Evolutionary conservation across 352 stramenopile genomes (phyloP), one percentile per base, ranked within the genome.

Genomic region (Phytophthora brassicae): DNA sequence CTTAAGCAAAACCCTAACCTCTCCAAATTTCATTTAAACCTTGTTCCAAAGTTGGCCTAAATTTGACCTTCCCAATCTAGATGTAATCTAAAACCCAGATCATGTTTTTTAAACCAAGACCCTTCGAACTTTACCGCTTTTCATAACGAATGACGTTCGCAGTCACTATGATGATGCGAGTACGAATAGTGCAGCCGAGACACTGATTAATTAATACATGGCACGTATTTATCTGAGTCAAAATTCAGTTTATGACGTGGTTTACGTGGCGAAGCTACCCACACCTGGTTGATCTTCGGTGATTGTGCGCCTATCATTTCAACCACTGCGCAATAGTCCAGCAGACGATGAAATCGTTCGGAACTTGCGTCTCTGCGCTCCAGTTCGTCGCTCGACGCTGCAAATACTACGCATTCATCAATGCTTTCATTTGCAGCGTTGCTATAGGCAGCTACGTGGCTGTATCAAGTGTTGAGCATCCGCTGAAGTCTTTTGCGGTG

Each of bases 401-500:
- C 66, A 92, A 90, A 74, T 94, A 86, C 68, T 94, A 94, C 72
- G 47, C 66, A 16, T 45, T 94, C 54, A 89, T 94, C 68, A 94
- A 94, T 56, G 71, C 75, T 16, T 94, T 94, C 68, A 92, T 91
- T 61, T 88, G 70, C 56, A 72, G 68, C 33, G 66, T 94, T 31
- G 77, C 63, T 5, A 20, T 74, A 12, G 46, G 39, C 11, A 86
- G 74, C 58, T 70, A 67, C 41, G 22, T 42, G 20, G 39, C 79
- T 52, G 43, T 67, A 14, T 38, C 45, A 8, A 20, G 35, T 35
- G 31, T 4, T 20, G 42, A 57, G 38, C 56, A 44, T 52, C 49
- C 45, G 22, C 16, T n/a, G 9, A 28, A 43, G 11, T 20, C 60
- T 13, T 12, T 31, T 19, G 36, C 54, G 17, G 63, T 59, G 14